Conservation (phyloP, 768 basidiomycete species). For the Suillus occidentalis region DNA sequence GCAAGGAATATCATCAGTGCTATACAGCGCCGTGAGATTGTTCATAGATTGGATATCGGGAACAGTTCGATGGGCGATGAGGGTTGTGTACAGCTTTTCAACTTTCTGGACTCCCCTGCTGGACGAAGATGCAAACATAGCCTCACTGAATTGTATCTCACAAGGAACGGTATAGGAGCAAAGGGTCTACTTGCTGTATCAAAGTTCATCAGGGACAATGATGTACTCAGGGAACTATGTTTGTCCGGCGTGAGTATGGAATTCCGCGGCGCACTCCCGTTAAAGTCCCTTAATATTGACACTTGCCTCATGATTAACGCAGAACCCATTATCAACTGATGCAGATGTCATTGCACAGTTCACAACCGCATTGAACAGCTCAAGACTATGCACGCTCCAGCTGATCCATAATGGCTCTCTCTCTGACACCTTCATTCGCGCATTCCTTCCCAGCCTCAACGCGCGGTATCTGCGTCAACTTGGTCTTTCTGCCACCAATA, state of each 20-base stretch:
- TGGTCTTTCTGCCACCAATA: conserved; percentile 51
- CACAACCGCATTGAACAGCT: conserved; percentile 52
- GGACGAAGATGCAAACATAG: conserved; percentile 40
- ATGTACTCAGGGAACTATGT: conserved; percentile 46
- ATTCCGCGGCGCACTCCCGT: background rate
- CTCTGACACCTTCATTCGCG: conserved; percentile 49
- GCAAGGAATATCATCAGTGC: conserved; percentile 45
- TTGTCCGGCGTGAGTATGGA: conserved; percentile 53
- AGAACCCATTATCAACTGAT: conserved; percentile 45
- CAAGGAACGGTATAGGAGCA: conserved; percentile 56
- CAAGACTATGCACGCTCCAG: conserved; percentile 49
- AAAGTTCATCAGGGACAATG: conserved; percentile 49
- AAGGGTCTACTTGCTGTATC: conserved; percentile 54
- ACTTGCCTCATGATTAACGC: conserved; percentile 23
- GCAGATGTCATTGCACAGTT: conserved; percentile 39
- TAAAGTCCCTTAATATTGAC: background rate
- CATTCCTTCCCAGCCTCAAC: conserved; percentile 52
- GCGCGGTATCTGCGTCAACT: conserved; percentile 51
- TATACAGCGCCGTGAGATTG: conserved; percentile 45
- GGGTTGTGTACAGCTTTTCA: conserved; percentile 55
- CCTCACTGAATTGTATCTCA: conserved; percentile 58
- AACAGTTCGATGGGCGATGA: conserved; percentile 58
- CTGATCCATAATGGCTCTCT: conserved; percentile 50
- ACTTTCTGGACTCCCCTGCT: conserved; percentile 49
- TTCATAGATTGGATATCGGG: conserved; percentile 55